Base-by-base conservation (phyloP, 2,329 filamentous ascomycete genomes). In the Pseudogymnoascus sp. region DNA sequence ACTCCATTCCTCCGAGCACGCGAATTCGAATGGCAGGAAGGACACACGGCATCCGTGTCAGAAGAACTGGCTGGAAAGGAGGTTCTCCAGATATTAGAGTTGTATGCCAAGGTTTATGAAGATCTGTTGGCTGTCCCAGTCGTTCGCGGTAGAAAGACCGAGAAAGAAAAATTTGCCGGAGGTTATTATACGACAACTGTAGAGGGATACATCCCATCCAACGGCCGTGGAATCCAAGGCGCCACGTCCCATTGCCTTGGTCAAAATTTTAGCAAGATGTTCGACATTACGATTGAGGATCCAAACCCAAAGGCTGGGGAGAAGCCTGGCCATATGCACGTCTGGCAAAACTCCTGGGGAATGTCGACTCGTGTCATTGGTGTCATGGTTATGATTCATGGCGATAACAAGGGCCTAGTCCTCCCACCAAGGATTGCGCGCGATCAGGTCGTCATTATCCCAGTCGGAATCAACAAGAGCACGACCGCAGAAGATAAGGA, bases 291-390 rank as follows among this genome's bases (percentile, higher is more conserved):
- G 0, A 91, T 99, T 31, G 93, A 99, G 76, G 93, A 99, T 73
- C 95, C 95, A 23, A 81, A 82, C 65, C 83, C 82, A 61, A 87
- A 87, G 72, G 80, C 82, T 57, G 87, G 84, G 60, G 86, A 95
- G 76, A 89, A 90, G 78, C 89, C 90, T 68, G 83, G 87, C 69
- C 87, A 91, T 72, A 80, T 97, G 64, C 80, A 93, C 73, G 93
- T 97, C 64, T 97, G 93, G 93, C 95, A 99, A 77, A 99, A 99
- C 81, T 97, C 92, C 13, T 99, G 95, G 95, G 95, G 95, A 78
- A 85, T 99, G 66, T 97, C 93, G 1, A 99, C 95, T 63, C 91
- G 95, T 74, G 91, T 93, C 64, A 96, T 99, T 69, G 96, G 95
- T 79, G 92, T 97, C 75, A 97, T 97, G 93, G 90, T 97, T 72